A percentile compares a stretch with the other conserved stretches of the same genome.
phyloP scores from a whole-genome alignment of 805 yeast species.

The Pichia cabralensis region DNA sequence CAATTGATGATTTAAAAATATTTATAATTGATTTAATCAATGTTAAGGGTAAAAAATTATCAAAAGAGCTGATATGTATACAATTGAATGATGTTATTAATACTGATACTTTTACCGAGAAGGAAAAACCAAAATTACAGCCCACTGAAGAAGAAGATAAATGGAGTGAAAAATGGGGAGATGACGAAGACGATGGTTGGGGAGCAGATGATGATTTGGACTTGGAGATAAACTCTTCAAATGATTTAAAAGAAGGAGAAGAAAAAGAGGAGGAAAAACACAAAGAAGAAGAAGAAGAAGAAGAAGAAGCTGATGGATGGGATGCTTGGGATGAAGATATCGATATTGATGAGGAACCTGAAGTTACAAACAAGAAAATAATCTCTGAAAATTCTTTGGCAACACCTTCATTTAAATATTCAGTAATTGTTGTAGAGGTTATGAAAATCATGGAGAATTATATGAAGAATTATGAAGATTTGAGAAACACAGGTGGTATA shows the following conservation, averaged over 20 bases:
- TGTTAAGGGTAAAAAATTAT: slow-evolving; percentile 8
- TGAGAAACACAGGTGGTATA: slow-evolving; percentile 9
- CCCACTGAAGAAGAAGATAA: slow-evolving; percentile 6
- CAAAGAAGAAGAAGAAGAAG: slow-evolving; percentile 17
- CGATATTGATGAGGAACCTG: slow-evolving; percentile 4
- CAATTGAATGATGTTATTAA: too few relatives aligned
- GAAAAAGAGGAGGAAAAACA: slow-evolving; percentile 3
- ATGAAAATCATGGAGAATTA: slow-evolving; percentile 12
- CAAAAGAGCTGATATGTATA: too few relatives aligned
- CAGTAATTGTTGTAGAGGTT: slow-evolving; percentile 13
- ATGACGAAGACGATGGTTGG: slow-evolving; percentile 2
- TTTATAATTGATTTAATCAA: slow-evolving; percentile 12
- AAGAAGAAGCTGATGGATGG: slow-evolving; percentile 24
- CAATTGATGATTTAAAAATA: slow-evolving; percentile 20
- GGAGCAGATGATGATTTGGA: slow-evolving; percentile 7
- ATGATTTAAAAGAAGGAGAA: too few relatives aligned
- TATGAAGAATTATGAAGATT: slow-evolving; percentile 13
- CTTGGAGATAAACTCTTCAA: slow-evolving; percentile 3
- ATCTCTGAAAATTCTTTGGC: too few relatives aligned
- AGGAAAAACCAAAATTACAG: neutral
- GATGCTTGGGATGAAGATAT: slow-evolving; percentile 14
- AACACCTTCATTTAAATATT: slow-evolving; percentile 12
- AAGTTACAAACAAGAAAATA: neutral
- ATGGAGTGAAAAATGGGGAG: slow-evolving; percentile 9
- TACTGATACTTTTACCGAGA: too few relatives aligned